Base-by-base conservation (phyloP, 2,329 filamentous ascomycete species). In the Plectosphaerella cucumerina region DNA sequence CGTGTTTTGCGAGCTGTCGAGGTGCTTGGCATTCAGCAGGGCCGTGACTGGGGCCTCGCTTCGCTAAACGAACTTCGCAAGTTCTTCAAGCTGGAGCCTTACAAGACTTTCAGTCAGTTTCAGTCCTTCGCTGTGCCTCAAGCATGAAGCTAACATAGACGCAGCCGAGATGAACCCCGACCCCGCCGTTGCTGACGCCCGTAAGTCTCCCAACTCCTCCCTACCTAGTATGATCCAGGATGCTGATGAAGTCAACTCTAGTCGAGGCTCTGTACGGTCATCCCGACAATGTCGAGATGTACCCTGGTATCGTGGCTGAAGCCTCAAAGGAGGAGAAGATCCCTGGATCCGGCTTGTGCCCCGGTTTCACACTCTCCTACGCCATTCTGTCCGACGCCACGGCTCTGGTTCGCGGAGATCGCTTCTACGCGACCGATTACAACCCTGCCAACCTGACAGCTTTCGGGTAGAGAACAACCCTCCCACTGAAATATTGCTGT, bases 231-330 rank as follows among this genome's bases (percentile, higher is more conserved):
- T 39, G 10, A 39, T 14, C 26, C 26, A n/a, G n/a, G 31, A 34
- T 18, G 44, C 44, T 46, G 33, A 46, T 3, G 5, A 76, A 31
- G 26, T 18, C 35, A 15, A 18, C 5, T 39, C 35, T 74, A 8
- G 71, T 87, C 4, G 76, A 80, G 53, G 73, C 80, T 56, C 68
- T 87, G 12, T 87, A 87, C 64, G 74, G 77, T 20, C 74, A 84
- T 45, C 82, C 83, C 0, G 84, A 87, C 56, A 80, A 78, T 62
- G 81, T 89, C 12, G 86, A 89, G 60, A 71, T 89, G 6, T 89
- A 89, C 59, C 85, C 85, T 1, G 86, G 86, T 10, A 67, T 89
- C 2, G 77, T 87, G 54, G 70, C 79, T n/a, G 82, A 85, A 60
- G 75, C 81, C 48, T 69, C 71, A 26, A 83, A 84, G 60, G 70